Conservation (phyloP, 805 yeast species). For the Hermanozyma aechmeae region DNA sequence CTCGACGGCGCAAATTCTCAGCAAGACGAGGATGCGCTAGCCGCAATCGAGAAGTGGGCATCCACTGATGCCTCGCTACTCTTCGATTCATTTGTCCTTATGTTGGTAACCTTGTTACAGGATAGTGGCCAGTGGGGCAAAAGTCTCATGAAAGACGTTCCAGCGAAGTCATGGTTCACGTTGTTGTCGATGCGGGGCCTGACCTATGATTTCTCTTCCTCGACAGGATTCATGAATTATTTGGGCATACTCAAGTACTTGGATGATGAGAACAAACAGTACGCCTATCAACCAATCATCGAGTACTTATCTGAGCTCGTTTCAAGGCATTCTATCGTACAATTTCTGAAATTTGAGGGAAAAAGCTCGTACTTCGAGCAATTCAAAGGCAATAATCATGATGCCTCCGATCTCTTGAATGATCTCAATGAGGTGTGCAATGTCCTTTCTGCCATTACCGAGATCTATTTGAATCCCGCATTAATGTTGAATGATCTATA, state of each 20-base stretch:
- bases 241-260: slow-evolving; percentile 46
- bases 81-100: too few species aligned
- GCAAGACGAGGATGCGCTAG: slow-evolving; percentile 32
- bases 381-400: slow-evolving; percentile 15
- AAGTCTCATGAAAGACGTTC: slow-evolving; percentile 26
- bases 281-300: slow-evolving; percentile 31
- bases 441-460: slow-evolving; percentile 43
- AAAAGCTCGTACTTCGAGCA: slow-evolving; percentile 31
- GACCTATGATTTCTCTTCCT: slow-evolving; percentile 53
- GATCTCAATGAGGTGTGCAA: slow-evolving; percentile 32
- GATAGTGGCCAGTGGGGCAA: slow-evolving; percentile 41
- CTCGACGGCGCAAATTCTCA: too few species aligned
- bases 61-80: slow-evolving; percentile 33
- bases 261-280: slow-evolving; percentile 45
- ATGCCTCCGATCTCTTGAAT: slow-evolving; percentile 24
- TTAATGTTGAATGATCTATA: slow-evolving; percentile 39
- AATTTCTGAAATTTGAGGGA: too few species aligned
- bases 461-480: slow-evolving; percentile 46
- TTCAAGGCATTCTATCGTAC: too few species aligned
- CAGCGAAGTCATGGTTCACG: slow-evolving; percentile 36
- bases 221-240: slow-evolving; percentile 44
- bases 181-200: slow-evolving; percentile 41
- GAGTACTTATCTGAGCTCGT: too few species aligned
- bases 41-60: slow-evolving; percentile 45
- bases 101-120: slow-evolving; percentile 40